phyloP scores from a whole-genome alignment of 1,284 basidiomycete species.

The Albatrellus sp. region DNA sequence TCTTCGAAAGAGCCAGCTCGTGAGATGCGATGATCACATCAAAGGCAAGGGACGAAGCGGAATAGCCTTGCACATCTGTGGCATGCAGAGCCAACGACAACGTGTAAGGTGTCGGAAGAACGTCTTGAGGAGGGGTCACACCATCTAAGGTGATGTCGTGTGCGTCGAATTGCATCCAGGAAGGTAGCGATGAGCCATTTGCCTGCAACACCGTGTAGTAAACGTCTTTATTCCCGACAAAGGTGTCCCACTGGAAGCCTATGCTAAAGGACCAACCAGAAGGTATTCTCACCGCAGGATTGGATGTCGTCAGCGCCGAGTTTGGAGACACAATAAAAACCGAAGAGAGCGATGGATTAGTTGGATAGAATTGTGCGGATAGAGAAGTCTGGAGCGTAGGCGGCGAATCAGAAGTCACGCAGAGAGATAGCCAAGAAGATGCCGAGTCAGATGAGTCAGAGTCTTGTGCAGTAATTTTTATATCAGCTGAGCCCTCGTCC shows the following conservation, averaged over 20 bases:
- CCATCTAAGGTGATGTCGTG: constrained; percentile 69
- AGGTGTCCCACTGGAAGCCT: constrained; percentile 68
- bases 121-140: constrained; percentile 42
- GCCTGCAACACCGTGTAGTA: constrained; percentile 57
- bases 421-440: constrained; percentile 44
- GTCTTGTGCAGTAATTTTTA: constrained; percentile 47
- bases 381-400: constrained; percentile 48
- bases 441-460: constrained; percentile 27
- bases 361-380: constrained; percentile 42
- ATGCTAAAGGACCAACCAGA: constrained; percentile 85
- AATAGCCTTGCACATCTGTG: constrained; percentile 57
- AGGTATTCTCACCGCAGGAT: constrained; percentile 67
- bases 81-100: constrained; percentile 47
- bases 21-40: constrained; percentile 47
- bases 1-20: constrained; percentile 41
- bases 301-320: constrained; percentile 40
- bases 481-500: constrained; percentile 43
- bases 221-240: constrained; percentile 33
- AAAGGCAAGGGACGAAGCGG: constrained; percentile 37
- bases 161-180: constrained; percentile 67
- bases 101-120: constrained; percentile 24
- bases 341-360: constrained; percentile 55
- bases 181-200: constrained; percentile 60
- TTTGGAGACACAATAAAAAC: constrained; percentile 44
- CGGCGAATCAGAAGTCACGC: constrained; percentile 43